Evolutionary conservation across 2,329 filamentous ascomycete genomes (phyloP).

Genomic region (Tetracladium maxilliforme): DNA sequence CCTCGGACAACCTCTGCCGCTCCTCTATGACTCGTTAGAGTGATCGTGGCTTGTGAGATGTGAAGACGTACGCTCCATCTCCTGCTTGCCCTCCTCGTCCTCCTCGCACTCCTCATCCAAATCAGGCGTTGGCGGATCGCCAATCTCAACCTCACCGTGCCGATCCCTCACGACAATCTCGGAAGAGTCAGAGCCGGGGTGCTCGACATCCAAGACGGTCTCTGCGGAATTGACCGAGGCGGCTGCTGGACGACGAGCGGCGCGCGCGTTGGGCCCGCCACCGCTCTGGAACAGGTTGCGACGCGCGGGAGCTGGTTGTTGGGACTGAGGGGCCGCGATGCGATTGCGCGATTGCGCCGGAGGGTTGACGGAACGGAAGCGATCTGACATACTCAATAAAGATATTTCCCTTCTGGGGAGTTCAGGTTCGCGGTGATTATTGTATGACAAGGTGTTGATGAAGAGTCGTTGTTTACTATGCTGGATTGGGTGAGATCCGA

Average conservation of each 20-base stretch:
- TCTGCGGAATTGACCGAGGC: slow-evolving; percentile 25
- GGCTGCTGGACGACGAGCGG: slow-evolving; percentile 34
- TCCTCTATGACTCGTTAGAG: slow-evolving; percentile 27
- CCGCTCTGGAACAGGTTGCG: slow-evolving; percentile 49
- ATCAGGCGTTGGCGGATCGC: slow-evolving; percentile 35
- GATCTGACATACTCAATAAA: too few relatives aligned
- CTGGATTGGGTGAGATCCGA: too few relatives aligned
- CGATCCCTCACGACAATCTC: slow-evolving; percentile 50
- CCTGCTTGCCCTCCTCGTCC: slow-evolving; percentile 2
- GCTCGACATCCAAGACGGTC: slow-evolving; percentile 31
- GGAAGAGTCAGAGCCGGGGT: slow-evolving; percentile 21
- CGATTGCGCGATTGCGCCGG: too few relatives aligned
- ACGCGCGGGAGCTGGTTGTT: slow-evolving; percentile 19
- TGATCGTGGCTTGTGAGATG: slow-evolving; percentile 4
- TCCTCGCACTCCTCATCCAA: slow-evolving; percentile 28
- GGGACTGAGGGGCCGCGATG: too few relatives aligned
- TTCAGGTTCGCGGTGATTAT: too few relatives aligned
- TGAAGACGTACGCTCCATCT: too few relatives aligned
- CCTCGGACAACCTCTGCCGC: slow-evolving; percentile 42
- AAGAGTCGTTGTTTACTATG: too few relatives aligned
- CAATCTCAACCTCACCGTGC: slow-evolving; percentile 48
- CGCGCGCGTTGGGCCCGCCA: slow-evolving; percentile 40
- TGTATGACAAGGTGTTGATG: too few relatives aligned
- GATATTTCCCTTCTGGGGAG: too few relatives aligned
- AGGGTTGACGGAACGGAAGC: too few relatives aligned